phyloP scores from a whole-genome alignment of 495 filamentous ascomycete species.

The Neurospora sp. region DNA sequence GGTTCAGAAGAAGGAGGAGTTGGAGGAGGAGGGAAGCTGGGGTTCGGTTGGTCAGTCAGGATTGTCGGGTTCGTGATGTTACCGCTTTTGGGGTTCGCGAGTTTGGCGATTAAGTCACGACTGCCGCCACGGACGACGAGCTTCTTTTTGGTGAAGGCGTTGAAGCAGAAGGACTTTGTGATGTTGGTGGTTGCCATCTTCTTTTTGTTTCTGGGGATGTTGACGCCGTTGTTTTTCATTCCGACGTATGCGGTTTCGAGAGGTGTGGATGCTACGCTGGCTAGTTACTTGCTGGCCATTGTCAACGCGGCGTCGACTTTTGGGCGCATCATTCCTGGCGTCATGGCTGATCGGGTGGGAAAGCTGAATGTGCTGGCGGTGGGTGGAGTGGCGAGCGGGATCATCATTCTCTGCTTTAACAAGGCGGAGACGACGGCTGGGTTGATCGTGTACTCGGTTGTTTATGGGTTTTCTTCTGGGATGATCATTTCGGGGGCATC shows the following conservation, averaged over 20 bases:
- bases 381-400: slow-evolving; percentile 22
- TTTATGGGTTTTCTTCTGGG: slow-evolving; percentile 32
- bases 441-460: slow-evolving; percentile 29
- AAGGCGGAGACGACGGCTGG: slow-evolving; percentile 23
- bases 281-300: slow-evolving; percentile 44
- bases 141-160: slow-evolving; percentile 34
- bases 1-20: background rate
- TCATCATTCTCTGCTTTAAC: slow-evolving; percentile 36
- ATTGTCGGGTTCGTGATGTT: slow-evolving; percentile 48
- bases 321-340: slow-evolving; percentile 46
- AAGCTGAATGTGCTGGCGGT: slow-evolving; percentile 36
- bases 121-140: slow-evolving; percentile 32
- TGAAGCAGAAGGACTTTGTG: slow-evolving; percentile 25
- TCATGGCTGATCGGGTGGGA: slow-evolving; percentile 45
- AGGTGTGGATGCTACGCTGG: slow-evolving; percentile 38
- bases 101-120: slow-evolving; percentile 31
- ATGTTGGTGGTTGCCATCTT: slow-evolving; percentile 32
- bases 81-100: slow-evolving; percentile 35
- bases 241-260: slow-evolving; percentile 38
- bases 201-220: slow-evolving; percentile 42
- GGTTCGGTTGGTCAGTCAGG: slow-evolving; percentile 53
- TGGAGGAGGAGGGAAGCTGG: slow-evolving; percentile 18
- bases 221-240: slow-evolving; percentile 48
- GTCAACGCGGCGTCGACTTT: slow-evolving; percentile 45
- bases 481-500: slow-evolving; percentile 37